These are phyloP conservation scores for Amanita brunnescens DNA, from an alignment of 768 basidiomycete genomes.

Conservation along the genomic window DNA sequence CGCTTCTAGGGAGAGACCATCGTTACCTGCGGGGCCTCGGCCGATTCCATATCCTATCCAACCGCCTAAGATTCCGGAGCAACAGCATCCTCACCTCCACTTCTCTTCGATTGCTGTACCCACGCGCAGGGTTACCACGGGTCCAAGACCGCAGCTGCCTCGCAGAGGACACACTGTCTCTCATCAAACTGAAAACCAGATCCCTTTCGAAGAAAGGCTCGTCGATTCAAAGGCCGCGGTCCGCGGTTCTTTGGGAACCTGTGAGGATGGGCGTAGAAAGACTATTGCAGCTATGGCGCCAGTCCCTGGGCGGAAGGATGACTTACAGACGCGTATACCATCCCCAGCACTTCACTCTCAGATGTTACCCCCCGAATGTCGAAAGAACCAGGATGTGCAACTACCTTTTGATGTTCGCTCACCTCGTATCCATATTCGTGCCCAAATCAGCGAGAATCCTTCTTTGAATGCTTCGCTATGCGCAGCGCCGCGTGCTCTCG, in stretches of 20 bases:
- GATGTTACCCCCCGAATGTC: neutral
- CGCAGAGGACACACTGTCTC: slow-evolving; percentile 31
- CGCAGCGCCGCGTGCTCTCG: neutral
- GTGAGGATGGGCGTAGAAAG: neutral
- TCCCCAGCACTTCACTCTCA: neutral
- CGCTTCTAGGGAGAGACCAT: slow-evolving; percentile 31
- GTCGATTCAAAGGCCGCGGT: neutral
- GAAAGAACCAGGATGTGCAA: neutral
- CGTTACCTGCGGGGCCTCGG: slow-evolving; percentile 46
- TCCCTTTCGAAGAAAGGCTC: neutral
- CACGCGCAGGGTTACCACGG: slow-evolving; percentile 7
- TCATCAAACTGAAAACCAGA: slow-evolving; percentile 2
- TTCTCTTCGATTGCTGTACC: slow-evolving; percentile 17
- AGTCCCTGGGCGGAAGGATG: neutral
- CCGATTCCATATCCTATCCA: slow-evolving; percentile 18
- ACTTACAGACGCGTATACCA: neutral
- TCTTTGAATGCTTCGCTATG: neutral
- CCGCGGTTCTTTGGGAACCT: neutral
- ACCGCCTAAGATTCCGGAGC: slow-evolving; percentile 9
- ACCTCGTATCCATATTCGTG: neutral
- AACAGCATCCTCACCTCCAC: slow-evolving; percentile 9
- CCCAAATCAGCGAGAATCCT: neutral
- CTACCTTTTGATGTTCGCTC: neutral
- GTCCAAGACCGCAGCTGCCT: slow-evolving; percentile 24
- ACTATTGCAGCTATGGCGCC: neutral